These are phyloP conservation scores for Byssoonygena ceratinophila DNA, from an alignment of 2,329 filamentous ascomycete genomes.

Conservation along the genomic window DNA sequence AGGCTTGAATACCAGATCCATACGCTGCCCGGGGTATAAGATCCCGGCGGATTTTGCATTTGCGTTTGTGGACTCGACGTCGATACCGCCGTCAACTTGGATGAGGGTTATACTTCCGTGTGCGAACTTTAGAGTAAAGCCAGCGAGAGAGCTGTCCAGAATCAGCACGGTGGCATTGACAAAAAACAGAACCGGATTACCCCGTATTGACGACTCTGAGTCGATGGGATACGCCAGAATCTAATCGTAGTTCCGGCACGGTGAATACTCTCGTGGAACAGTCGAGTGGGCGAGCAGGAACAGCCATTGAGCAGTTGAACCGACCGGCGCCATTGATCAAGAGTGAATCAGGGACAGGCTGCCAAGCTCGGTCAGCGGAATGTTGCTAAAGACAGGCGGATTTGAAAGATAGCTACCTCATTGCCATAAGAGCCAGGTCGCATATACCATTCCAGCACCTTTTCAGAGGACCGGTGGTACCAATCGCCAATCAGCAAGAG, in stretches of 20 bases:
- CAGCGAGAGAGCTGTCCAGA: conserved; percentile 34
- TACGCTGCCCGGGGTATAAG: conserved; percentile 37
- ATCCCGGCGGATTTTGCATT: conserved; percentile 30
- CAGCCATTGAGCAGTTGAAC: conserved; percentile 39
- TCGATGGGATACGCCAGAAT: conserved; percentile 24
- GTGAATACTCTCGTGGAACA: conserved; percentile 27
- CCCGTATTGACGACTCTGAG: conserved; percentile 39
- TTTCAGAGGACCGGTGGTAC: conserved; percentile 37
- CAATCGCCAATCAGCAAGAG: conserved; percentile 42
- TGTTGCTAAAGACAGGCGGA: neutral
- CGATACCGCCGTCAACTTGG: conserved; percentile 35
- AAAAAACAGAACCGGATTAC: too few species aligned
- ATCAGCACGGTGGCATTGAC: too few species aligned
- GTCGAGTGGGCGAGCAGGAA: conserved; percentile 38
- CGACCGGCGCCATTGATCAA: conserved; percentile 39
- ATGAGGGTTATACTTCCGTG: conserved; percentile 27
- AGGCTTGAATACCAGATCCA: conserved; percentile 32
- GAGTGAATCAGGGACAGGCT: conserved; percentile 42
- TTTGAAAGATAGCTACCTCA: conserved; percentile 24
- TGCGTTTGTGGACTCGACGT: conserved; percentile 19
- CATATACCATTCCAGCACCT: conserved; percentile 38
- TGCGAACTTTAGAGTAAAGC: conserved; percentile 29
- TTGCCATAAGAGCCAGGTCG: conserved; percentile 36
- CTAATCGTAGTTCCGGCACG: conserved; percentile 22
- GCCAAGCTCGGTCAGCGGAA: neutral